Percentiles rank a stretch among this genome's conserved stretches.
phyloP scores from a whole-genome alignment of 495 filamentous ascomycete genomes.

The Oidiodendron maius region DNA sequence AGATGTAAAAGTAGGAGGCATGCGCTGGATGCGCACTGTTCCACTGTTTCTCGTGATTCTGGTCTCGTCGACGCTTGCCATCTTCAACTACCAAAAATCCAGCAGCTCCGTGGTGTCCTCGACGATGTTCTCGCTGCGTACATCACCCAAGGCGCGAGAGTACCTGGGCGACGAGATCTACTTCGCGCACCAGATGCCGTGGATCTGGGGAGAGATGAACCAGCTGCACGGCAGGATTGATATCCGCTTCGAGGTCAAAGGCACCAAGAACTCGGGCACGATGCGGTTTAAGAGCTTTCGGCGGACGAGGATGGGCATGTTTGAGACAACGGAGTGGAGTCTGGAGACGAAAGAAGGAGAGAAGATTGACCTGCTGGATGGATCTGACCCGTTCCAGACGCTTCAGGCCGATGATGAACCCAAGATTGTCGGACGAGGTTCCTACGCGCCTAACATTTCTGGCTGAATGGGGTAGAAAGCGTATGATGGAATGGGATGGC shows the following conservation, averaged over 20 bases:
- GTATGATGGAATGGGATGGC: conserved; percentile 4
- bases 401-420: conserved; percentile 32
- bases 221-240: conserved; percentile 89
- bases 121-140: conserved; percentile 86
- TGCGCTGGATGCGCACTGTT: conserved; percentile 39
- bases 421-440: conserved; percentile 21
- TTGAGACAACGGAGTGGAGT: conserved; percentile 74
- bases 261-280: conserved; percentile 61
- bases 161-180: conserved; percentile 88
- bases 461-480: conserved; percentile 19
- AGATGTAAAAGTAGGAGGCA: conserved; percentile 20
- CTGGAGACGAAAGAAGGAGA: conserved; percentile 56
- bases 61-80: conserved; percentile 62
- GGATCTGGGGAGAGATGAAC: conserved; percentile 91
- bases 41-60: conserved; percentile 53
- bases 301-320: conserved; percentile 63
- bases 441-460: conserved; percentile 23
- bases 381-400: conserved; percentile 54
- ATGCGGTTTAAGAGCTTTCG: conserved; percentile 80
- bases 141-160: conserved; percentile 63
- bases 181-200: conserved; percentile 80
- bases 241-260: conserved; percentile 83
- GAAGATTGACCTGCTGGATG: conserved; percentile 62
- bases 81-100: conserved; percentile 98
- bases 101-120: conserved; percentile 75